phyloP scores from a whole-genome alignment of 1,284 basidiomycete genomes.

The Amylostereum areolatum region DNA sequence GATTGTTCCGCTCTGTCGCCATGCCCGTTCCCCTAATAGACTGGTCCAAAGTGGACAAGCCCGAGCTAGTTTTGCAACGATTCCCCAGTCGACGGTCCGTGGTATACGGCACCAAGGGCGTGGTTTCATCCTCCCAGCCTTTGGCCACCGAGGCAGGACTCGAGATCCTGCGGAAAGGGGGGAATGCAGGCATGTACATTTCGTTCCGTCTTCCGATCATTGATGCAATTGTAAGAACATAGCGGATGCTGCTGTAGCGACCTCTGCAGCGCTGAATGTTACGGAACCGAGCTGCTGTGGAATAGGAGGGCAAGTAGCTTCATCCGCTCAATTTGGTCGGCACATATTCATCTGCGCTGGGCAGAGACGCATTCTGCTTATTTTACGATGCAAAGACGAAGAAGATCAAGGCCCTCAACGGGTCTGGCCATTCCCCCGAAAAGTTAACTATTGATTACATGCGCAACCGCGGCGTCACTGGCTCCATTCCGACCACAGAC shows the following conservation, averaged over 20 bases:
- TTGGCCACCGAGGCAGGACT: slow-evolving; percentile 85
- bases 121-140: slow-evolving; percentile 88
- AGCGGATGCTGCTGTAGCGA: slow-evolving; percentile 75
- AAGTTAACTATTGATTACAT: slow-evolving; percentile 75
- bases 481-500: slow-evolving; percentile 68
- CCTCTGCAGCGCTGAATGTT: slow-evolving; percentile 84
- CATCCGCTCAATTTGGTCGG: not conserved
- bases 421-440: slow-evolving; percentile 80
- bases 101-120: slow-evolving; percentile 81
- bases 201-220: not conserved
- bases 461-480: slow-evolving; percentile 64
- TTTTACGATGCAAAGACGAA: slow-evolving; percentile 84
- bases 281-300: slow-evolving; percentile 80
- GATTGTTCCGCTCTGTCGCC: not conserved
- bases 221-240: not conserved
- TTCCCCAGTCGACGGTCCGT: slow-evolving; percentile 71
- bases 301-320: slow-evolving; percentile 63
- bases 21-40: slow-evolving; percentile 34
- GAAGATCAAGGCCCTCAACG: slow-evolving; percentile 79
- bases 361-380: slow-evolving; percentile 86
- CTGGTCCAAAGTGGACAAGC: slow-evolving; percentile 63
- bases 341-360: not conserved
- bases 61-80: slow-evolving; percentile 50
- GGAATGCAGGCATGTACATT: slow-evolving; percentile 71
- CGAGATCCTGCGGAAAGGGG: slow-evolving; percentile 84